Base-by-base conservation (phyloP, 495 filamentous ascomycete species). In the Xylaria intraflava region DNA sequence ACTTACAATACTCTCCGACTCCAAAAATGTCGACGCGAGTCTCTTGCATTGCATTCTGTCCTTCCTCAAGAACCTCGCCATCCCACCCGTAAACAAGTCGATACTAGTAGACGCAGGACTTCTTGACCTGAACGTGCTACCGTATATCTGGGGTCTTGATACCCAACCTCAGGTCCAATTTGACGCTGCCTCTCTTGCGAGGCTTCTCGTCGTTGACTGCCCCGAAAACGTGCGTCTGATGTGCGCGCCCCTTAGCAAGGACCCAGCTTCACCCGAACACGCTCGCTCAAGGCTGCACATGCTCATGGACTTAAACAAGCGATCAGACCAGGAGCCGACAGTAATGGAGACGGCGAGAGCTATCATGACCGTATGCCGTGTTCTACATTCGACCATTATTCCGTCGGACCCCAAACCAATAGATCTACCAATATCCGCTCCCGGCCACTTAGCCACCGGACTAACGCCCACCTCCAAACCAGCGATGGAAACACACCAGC, bases 61-160 rank as follows among this genome's bases (percentile, higher is more conserved):
- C n/a, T 88, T 90, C 58, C 70, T 90, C 49, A 91, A 88, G 61
- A 92, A 93, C 59, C 74, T 92, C 2, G 84, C 86, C 30, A 83
- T 92, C 51, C 79, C 85, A 2, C 62, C 72, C 8, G 69, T 70
- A 5, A 90, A 90, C 59, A 87, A 85, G 50, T 47, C 67, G 26
- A 57, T 65, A 8, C 66, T 92, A 4, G 86, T 80, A 7, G 61
- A 75, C 10, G 71, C 78, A 0, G 79, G 76, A 0, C 71, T 82
- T 1, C 65, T 77, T 12, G 56, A 63, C 11, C 35, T 78, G 5
- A 60, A 70, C 23, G 69, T 77, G 1, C 73, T 89, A 19, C 80
- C 86, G 2, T 72, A 69, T 0, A 68, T 89, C 40, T 85, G 85
- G 80, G 70, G 68, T 6, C 71, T 80, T 38, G 79, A 83, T 22